These are phyloP conservation scores for Colletotrichum echinochloae DNA, from an alignment of 2,329 filamentous ascomycete species.

Conservation along the genomic window DNA sequence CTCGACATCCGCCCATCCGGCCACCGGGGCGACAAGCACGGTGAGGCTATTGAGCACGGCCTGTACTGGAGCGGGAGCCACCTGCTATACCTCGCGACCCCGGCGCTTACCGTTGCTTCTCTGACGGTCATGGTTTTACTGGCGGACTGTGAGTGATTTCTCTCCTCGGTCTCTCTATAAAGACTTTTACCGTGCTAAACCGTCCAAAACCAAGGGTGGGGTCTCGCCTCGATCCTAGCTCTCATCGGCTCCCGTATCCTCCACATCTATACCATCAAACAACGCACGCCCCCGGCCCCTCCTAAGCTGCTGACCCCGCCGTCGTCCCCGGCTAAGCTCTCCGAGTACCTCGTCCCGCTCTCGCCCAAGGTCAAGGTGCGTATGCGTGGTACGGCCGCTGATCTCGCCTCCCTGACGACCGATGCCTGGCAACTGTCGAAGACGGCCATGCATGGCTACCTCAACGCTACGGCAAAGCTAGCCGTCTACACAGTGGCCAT, in stretches of 20 bases:
- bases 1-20: constrained; percentile 46
- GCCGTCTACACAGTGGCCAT: constrained; percentile 69
- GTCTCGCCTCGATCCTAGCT: constrained; percentile 58
- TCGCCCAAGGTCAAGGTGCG: constrained; percentile 63
- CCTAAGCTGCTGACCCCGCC: not conserved
- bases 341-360: constrained; percentile 65
- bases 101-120: constrained; percentile 58
- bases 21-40: constrained; percentile 8
- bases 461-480: constrained; percentile 66
- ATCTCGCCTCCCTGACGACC: constrained; percentile 70
- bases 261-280: constrained; percentile 68
- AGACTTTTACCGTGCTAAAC: constrained; percentile 40
- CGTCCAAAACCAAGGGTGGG: constrained; percentile 55
- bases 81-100: constrained; percentile 60
- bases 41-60: constrained; percentile 45
- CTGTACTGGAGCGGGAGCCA: constrained; percentile 57
- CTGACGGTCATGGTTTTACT: constrained; percentile 60
- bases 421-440: constrained; percentile 67
- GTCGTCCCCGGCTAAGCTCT: constrained; percentile 44
- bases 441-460: constrained; percentile 62
- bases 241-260: constrained; percentile 66
- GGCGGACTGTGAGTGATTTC: constrained; percentile 52
- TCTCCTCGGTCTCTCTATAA: not conserved
- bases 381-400: constrained; percentile 64
- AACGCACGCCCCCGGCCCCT: constrained; percentile 51